Conservation (phyloP, 257 asterid species). For the Plectranthus barbatus region DNA sequence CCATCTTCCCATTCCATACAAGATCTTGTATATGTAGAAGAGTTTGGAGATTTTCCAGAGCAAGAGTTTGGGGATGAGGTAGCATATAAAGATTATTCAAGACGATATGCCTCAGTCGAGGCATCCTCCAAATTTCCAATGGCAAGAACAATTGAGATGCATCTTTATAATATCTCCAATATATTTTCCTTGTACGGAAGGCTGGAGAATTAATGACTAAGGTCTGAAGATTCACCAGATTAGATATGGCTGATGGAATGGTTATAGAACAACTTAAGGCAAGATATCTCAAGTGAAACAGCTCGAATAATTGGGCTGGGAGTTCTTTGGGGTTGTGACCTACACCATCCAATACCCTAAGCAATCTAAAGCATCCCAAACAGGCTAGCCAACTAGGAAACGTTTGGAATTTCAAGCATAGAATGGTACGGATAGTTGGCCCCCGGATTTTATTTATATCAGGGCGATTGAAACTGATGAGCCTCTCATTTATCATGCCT, state of each 20-base stretch:
- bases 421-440: not conserved
- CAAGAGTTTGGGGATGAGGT: not conserved
- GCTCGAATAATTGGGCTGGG: not conserved
- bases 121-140: slow-evolving; percentile 1
- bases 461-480: not conserved
- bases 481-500: not conserved
- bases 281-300: slow-evolving; percentile 1
- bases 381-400: not conserved
- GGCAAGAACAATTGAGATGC: not conserved
- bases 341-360: not conserved
- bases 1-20: not conserved
- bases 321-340: not conserved
- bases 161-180: not conserved
- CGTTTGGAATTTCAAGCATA: not conserved
- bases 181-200: too few relatives aligned
- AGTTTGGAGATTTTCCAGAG: not conserved
- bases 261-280: not conserved
- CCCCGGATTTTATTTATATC: not conserved
- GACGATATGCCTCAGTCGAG: not conserved
- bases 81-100: not conserved
- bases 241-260: not conserved
- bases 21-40: not conserved
- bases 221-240: slow-evolving; percentile 8
- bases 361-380: not conserved
- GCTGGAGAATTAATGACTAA: not conserved